Evolutionary conservation across 1,284 basidiomycete genomes (phyloP).

Genomic region (Termitomyces sp.): DNA sequence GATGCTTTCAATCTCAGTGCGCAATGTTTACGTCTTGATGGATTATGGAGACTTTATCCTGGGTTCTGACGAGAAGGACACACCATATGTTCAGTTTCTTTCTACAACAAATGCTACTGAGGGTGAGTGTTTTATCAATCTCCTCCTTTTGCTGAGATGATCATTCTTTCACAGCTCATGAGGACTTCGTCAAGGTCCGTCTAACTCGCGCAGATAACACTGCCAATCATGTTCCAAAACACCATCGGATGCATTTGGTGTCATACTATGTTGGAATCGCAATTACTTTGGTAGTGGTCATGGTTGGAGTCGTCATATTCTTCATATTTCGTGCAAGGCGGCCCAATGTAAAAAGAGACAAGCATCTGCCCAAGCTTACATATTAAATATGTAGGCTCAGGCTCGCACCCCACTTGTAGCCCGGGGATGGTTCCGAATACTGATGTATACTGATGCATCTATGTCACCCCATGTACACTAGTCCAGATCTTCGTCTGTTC

Average conservation of each 20-base stretch:
- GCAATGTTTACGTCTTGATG: slow-evolving; percentile 54
- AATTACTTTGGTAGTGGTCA: slow-evolving; percentile 10
- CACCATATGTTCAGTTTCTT: slow-evolving; percentile 59
- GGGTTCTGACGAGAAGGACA: slow-evolving; percentile 30
- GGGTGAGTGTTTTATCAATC: slow-evolving; percentile 22
- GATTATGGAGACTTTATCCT: slow-evolving; percentile 57
- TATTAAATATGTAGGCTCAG: no score
- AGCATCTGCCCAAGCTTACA: background rate
- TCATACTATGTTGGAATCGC: slow-evolving; percentile 18
- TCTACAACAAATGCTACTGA: slow-evolving; percentile 41
- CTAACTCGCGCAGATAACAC: slow-evolving; percentile 47
- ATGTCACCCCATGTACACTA: no score
- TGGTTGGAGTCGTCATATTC: slow-evolving; percentile 13
- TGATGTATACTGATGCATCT: no score
- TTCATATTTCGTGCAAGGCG: slow-evolving; percentile 15
- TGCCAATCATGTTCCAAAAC: slow-evolving; percentile 14
- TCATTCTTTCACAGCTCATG: slow-evolving; percentile 29
- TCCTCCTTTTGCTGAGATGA: slow-evolving; percentile 18
- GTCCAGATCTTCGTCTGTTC: no score
- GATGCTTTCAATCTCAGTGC: slow-evolving; percentile 30
- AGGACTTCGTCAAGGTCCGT: slow-evolving; percentile 49
- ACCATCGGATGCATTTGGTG: slow-evolving; percentile 7
- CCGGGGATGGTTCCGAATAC: no score
- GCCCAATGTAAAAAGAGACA: background rate
- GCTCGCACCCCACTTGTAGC: no score